These are phyloP conservation scores for Wickerhamomyces silvicola DNA, from an alignment of 805 yeast genomes.

Conservation along the genomic window DNA sequence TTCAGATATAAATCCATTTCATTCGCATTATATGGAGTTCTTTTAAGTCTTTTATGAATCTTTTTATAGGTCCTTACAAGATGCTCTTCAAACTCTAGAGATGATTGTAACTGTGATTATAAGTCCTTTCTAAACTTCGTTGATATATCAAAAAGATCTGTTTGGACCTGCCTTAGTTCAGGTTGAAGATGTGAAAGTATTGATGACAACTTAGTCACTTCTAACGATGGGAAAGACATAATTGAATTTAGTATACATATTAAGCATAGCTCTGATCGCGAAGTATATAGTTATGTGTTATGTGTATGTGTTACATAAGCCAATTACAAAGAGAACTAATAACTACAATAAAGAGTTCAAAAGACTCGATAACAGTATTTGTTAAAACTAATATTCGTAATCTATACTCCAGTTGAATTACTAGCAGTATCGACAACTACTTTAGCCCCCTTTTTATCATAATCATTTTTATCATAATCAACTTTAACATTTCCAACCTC, in stretches of 20 bases:
- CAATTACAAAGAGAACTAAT: no score
- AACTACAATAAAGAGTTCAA: no score
- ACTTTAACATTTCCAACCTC: background rate
- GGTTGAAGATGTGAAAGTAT: conserved; percentile 6
- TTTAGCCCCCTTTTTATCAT: no score
- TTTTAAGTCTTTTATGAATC: conserved; percentile 4
- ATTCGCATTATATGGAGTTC: conserved; percentile 2
- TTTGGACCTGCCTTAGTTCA: conserved; percentile 3
- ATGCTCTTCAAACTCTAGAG: conserved; percentile 1
- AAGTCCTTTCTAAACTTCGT: conserved; percentile 4
- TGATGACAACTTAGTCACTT: conserved; percentile 7
- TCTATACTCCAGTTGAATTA: no score
- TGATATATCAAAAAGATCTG: conserved; percentile 2
- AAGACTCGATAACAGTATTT: no score
- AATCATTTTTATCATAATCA: no score
- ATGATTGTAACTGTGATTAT: background rate
- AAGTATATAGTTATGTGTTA: no score
- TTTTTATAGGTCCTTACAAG: conserved; percentile 2
- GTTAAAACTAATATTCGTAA: no score
- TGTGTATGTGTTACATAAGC: no score
- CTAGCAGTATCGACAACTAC: no score
- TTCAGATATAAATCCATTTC: conserved; percentile 6
- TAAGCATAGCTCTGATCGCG: background rate
- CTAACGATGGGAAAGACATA: conserved; percentile 6
- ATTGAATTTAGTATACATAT: background rate